Percentiles rank a stretch among this genome's conserved stretches.
These are phyloP conservation scores for Hyparrhenia diplandra DNA, from an alignment of 176 grass and related monocot species.

Conservation along the genomic window DNA sequence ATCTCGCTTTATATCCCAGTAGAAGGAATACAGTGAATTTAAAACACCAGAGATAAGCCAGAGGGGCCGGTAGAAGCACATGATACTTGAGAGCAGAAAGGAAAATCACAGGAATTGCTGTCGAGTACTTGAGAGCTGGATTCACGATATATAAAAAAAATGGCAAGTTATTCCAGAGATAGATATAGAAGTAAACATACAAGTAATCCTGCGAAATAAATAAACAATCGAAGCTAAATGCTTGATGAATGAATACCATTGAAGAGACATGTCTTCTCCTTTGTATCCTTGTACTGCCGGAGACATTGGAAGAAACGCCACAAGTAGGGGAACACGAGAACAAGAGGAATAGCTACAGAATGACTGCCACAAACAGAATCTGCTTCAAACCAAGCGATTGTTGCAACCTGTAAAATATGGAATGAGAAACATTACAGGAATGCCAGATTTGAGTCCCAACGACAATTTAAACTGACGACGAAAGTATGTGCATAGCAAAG, in stretches of 20 bases:
- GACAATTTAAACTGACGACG: neutral
- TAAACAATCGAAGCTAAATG: constrained; percentile 8
- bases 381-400: constrained; percentile 98
- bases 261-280: constrained; percentile 78
- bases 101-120: too few relatives aligned
- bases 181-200: constrained; percentile 2
- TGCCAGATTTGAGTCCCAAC: neutral
- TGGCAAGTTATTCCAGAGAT: constrained; percentile 22
- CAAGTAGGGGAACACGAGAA: constrained; percentile 86
- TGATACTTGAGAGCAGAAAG: constrained; percentile 98
- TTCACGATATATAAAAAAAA: too few relatives aligned
- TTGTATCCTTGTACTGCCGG: constrained; percentile 94
- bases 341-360: constrained; percentile 89
- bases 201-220: neutral
- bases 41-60: constrained; percentile 90
- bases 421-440: neutral
- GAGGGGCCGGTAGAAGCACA: constrained; percentile 83
- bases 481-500: neutral
- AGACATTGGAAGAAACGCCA: constrained; percentile 96
- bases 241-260: constrained; percentile 68
- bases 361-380: constrained; percentile 98
- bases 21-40: constrained; percentile 94
- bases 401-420: constrained; percentile 66
- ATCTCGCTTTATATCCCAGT: constrained; percentile 94
- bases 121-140: too few relatives aligned